Evolutionary conservation across 345 rosid genomes (phyloP).

Genomic region (Viola odorata): DNA sequence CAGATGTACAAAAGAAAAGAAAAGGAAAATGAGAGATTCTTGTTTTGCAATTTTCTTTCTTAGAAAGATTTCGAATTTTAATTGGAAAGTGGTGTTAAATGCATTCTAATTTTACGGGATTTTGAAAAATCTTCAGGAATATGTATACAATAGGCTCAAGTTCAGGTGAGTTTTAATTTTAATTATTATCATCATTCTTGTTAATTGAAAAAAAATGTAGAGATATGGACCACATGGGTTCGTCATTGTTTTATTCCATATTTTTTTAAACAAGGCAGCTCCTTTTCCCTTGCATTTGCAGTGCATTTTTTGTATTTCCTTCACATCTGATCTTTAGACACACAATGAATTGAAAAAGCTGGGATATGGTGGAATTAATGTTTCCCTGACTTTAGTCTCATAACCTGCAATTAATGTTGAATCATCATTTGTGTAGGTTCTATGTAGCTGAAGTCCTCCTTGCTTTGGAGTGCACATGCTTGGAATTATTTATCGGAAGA

Average conservation of each 20-base stretch:
- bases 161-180: conserved; percentile 50
- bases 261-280: no score
- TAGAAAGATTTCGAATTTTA: neutral
- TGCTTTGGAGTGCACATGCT: conserved; percentile 98
- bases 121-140: conserved; percentile 48
- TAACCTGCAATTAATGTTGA: neutral
- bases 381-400: neutral
- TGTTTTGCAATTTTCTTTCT: neutral
- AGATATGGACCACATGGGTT: no score
- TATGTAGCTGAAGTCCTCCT: conserved; percentile 92
- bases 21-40: neutral
- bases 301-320: neutral
- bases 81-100: neutral
- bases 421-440: conserved; percentile 43
- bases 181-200: neutral
- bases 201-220: neutral
- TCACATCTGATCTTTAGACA: neutral
- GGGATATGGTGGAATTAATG: conserved; percentile 1
- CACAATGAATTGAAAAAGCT: neutral
- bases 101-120: neutral
- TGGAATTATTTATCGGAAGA: conserved; percentile 84
- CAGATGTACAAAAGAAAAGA: neutral
- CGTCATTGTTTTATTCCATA: neutral
- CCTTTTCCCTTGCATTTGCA: neutral
- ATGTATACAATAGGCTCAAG: conserved; percentile 79